Evolutionary conservation across 2,329 filamentous ascomycete genomes (phyloP), one percentile per base, ranked within the genome.

Genomic region (Arthrobotrys pseudoclavata): DNA sequence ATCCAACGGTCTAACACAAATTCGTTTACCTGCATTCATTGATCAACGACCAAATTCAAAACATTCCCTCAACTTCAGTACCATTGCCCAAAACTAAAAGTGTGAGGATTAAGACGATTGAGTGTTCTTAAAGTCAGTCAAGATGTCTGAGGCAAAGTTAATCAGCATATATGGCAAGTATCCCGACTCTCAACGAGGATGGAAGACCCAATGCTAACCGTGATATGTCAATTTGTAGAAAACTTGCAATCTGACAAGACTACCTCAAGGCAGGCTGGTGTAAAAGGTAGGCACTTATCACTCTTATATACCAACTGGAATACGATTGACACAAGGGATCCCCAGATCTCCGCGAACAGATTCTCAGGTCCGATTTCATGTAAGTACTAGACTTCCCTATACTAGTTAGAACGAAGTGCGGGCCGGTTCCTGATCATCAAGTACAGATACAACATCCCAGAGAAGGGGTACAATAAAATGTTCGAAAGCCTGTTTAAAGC

Each of bases 401-500:
- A 47, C 18, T 6, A n/a, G 15, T 45, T n/a, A 20, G 7, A 20
- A 45, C 1, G 6, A n/a, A 15, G 15, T 5, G 37, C 12, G 9
- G 18, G 3, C 13, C 52, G 74, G 79, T 79, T 63, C 80, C 74
- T 80, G 66, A 79, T 57, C 18, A 40, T 18, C 31, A 74, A 24
- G 57, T 52, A 42, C 45, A 80, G 76, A 55, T 74, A 77, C 20
- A 61, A 78, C 4, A 85, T 97, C 37, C 88, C 87, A 53, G 93
- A 97, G 82, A 92, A 91, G 82, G 88, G 88, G n/a, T 97, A 92
- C 80, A 91, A 96, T 82, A 88, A 88, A 75, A 89, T 97, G 50
- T 92, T 93, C 81, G 93, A 97, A 81, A 88, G 89, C 0, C 85
- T 98, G 1, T 97, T 97, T 82, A 87, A 88, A 67, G 91, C 87